Evolutionary conservation across 371 early-diverging fungal genomes (phyloP).

Genomic region (Syncephalis fuscata): DNA sequence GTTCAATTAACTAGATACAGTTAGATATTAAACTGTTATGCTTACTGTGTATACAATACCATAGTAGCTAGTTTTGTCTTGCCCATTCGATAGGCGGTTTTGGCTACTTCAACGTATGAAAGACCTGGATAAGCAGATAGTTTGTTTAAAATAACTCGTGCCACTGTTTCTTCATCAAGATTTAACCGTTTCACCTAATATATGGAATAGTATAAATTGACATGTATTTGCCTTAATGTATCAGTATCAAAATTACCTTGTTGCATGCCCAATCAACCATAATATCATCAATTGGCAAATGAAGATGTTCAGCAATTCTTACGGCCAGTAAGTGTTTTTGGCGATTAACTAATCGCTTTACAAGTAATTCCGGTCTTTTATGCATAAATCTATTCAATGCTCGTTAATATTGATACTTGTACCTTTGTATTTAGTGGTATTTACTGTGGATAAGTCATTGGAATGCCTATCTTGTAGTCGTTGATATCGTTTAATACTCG

Average conservation of each 20-base stretch:
- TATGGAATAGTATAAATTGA: background rate
- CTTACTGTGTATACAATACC: constrained; percentile 16
- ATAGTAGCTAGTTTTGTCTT: constrained; percentile 75
- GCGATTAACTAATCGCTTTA: constrained; percentile 66
- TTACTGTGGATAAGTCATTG: constrained; percentile 78
- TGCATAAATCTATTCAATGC: constrained; percentile 38
- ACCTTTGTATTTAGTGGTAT: no score
- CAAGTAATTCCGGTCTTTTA: constrained; percentile 56
- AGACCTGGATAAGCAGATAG: constrained; percentile 44
- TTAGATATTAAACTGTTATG: constrained; percentile 1
- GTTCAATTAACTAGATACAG: constrained; percentile 51
- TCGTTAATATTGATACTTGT: background rate
- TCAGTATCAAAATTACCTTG: constrained; percentile 30
- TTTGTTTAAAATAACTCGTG: constrained; percentile 60
- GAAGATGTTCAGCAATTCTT: constrained; percentile 66
- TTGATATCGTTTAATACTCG: constrained; percentile 83
- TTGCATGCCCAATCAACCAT: constrained; percentile 92
- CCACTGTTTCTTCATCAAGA: constrained; percentile 74
- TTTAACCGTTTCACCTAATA: constrained; percentile 55
- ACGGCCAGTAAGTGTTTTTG: constrained; percentile 75
- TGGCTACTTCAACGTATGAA: constrained; percentile 84
- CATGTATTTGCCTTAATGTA: no score
- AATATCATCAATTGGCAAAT: constrained; percentile 61
- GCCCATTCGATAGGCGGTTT: constrained; percentile 75
- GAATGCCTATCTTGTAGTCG: constrained; percentile 70